Conservation (phyloP, 345 rosid genomes). For the Populus pruinosa region DNA sequence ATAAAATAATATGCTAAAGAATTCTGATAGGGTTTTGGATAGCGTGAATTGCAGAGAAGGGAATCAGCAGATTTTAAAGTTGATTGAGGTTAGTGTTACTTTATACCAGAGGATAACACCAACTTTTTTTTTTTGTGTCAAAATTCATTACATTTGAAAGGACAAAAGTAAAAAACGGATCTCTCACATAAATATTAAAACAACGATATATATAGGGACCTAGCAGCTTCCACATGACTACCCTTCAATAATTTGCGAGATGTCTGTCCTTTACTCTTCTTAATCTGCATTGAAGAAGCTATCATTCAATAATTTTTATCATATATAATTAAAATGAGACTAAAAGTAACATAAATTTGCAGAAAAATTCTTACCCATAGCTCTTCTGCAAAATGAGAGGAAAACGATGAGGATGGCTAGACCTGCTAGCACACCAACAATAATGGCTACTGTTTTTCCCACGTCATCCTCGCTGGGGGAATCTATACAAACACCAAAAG, state of each 20-base stretch:
- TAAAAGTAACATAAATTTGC: not conserved
- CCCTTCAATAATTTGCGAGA: not conserved
- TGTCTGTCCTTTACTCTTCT: not conserved
- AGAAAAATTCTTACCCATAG: slow-evolving; percentile 34
- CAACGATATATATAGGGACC: not conserved
- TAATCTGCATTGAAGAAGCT: slow-evolving; percentile 12
- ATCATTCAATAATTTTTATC: not conserved
- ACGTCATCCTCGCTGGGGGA: slow-evolving; percentile 55
- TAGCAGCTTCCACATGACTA: too few species aligned
- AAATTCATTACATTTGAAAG: not conserved
- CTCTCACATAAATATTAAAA: not conserved
- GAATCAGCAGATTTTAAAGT: slow-evolving; percentile 7
- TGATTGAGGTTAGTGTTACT: not conserved
- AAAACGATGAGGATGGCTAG: slow-evolving; percentile 63
- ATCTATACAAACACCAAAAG: slow-evolving; percentile 38
- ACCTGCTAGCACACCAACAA: slow-evolving; percentile 73
- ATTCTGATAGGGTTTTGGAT: not conserved
- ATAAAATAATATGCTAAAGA: not conserved
- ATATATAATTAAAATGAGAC: not conserved
- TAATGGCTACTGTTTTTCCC: slow-evolving; percentile 79
- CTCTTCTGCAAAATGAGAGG: slow-evolving; percentile 67
- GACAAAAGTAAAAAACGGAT: not conserved
- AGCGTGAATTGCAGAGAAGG: not conserved
- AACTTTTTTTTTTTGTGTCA: not conserved
- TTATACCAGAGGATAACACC: slow-evolving; percentile 2